Evolutionary conservation across 1,284 basidiomycete genomes (phyloP).

Genomic region (Cutaneotrichosporon sp.): DNA sequence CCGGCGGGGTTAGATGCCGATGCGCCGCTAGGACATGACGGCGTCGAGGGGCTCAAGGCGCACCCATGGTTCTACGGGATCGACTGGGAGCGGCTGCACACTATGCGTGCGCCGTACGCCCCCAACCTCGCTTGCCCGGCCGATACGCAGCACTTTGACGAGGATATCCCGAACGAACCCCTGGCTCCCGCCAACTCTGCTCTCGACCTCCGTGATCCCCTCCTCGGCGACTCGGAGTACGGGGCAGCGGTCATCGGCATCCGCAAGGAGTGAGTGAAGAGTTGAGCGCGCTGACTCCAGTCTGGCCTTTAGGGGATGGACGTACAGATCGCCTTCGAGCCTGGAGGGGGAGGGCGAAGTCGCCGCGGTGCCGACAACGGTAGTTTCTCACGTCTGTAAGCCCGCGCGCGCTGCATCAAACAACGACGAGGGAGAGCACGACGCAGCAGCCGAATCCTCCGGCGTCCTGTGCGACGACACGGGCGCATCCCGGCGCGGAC

Average conservation of each 20-base stretch:
- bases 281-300: constrained; percentile 11
- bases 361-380: no score
- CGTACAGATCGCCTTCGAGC: constrained; percentile 21
- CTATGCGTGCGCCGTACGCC: constrained; percentile 74
- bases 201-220: constrained; percentile 75
- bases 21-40: constrained; percentile 52
- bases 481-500: no score
- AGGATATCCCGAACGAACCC: constrained; percentile 86
- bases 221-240: constrained; percentile 75
- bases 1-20: neutral
- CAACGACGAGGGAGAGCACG: no score
- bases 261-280: constrained; percentile 62
- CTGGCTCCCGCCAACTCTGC: constrained; percentile 82
- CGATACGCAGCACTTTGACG: constrained; percentile 85
- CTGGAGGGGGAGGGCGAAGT: neutral
- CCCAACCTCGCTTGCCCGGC: constrained; percentile 72
- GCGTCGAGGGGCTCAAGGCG: constrained; percentile 68
- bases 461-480: no score
- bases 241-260: constrained; percentile 80
- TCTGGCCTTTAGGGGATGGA: constrained; percentile 44
- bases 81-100: constrained; percentile 78
- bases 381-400: no score
- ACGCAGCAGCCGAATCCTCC: no score
- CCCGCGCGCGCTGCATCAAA: no score
- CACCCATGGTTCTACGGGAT: constrained; percentile 83